phyloP scores from a whole-genome alignment of 2,329 filamentous ascomycete genomes.

The Cladosporium sphaerospermum region DNA sequence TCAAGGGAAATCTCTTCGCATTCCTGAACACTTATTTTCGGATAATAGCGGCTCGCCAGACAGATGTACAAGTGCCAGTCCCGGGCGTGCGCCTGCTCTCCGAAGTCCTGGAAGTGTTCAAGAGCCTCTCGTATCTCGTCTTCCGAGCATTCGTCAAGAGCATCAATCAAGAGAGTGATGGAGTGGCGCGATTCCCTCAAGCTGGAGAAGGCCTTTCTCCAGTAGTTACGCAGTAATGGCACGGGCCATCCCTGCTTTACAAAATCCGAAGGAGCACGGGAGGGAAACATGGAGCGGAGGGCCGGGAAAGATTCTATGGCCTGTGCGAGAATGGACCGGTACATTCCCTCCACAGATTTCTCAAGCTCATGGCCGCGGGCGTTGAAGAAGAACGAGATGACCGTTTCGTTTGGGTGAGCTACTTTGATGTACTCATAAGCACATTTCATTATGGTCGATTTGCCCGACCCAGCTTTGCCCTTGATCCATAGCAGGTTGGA shows the following conservation, averaged over 20 bases:
- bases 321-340: slow-evolving; percentile 45
- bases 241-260: too few species aligned
- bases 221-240: neutral
- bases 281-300: too few species aligned
- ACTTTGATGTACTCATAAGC: slow-evolving; percentile 9
- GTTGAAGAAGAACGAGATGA: slow-evolving; percentile 47
- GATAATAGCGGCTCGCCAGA: slow-evolving; percentile 41
- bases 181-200: neutral
- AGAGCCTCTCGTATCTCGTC: slow-evolving; percentile 34
- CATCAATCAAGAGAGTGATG: slow-evolving; percentile 38
- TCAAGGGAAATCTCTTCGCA: neutral
- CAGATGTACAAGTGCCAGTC: slow-evolving; percentile 26
- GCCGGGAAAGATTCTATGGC: neutral
- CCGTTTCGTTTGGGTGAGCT: slow-evolving; percentile 11
- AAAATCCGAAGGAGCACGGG: too few species aligned
- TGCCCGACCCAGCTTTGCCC: slow-evolving; percentile 36
- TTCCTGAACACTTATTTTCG: neutral
- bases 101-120: slow-evolving; percentile 31
- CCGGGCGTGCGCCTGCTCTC: neutral
- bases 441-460: slow-evolving; percentile 34
- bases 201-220: neutral
- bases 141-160: slow-evolving; percentile 42
- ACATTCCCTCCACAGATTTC: slow-evolving; percentile 40
- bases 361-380: slow-evolving; percentile 41
- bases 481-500: slow-evolving; percentile 35